Percentiles rank a stretch among this genome's conserved stretches.
These are phyloP conservation scores for Cercospora berteroae DNA, from an alignment of 2,329 filamentous ascomycete species.

Conservation along the genomic window DNA sequence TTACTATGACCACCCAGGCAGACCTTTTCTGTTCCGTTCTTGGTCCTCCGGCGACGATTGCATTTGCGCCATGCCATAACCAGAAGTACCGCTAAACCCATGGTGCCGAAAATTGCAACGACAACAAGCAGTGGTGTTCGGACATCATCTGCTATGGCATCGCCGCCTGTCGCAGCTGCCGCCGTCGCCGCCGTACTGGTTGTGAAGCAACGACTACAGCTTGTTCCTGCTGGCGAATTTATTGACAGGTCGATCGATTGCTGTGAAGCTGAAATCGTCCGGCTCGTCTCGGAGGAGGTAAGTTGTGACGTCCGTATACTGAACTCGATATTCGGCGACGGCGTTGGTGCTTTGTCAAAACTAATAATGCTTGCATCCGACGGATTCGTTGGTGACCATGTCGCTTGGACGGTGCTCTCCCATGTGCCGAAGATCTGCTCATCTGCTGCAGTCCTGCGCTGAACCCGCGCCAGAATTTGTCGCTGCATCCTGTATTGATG, in stretches of 20 bases:
- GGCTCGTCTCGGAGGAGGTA: background rate
- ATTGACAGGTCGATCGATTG: background rate
- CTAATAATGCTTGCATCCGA: slow-evolving; percentile 8
- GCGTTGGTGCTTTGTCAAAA: slow-evolving; percentile 7
- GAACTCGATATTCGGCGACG: slow-evolving; percentile 2
- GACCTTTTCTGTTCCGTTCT: background rate
- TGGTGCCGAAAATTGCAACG: slow-evolving; percentile 6
- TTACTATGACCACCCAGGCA: background rate
- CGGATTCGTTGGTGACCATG: slow-evolving; percentile 6
- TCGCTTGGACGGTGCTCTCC: slow-evolving; percentile 7
- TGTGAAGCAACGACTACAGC: background rate
- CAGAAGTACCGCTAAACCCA: slow-evolving; percentile 8
- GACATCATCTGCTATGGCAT: background rate
- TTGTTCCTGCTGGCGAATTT: background rate
- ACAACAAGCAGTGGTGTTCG: slow-evolving; percentile 8
- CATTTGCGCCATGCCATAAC: slow-evolving; percentile 12
- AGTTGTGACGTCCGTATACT: background rate
- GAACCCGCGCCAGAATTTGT: background rate
- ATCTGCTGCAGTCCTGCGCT: background rate
- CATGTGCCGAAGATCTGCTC: slow-evolving; percentile 4
- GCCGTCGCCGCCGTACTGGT: background rate
- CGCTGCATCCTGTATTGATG: background rate
- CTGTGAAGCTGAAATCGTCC: background rate
- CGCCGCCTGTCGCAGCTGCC: background rate
- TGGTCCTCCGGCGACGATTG: slow-evolving; percentile 4